phyloP scores from a whole-genome alignment of 306 rosid genomes.

The Malus sylvestris region DNA sequence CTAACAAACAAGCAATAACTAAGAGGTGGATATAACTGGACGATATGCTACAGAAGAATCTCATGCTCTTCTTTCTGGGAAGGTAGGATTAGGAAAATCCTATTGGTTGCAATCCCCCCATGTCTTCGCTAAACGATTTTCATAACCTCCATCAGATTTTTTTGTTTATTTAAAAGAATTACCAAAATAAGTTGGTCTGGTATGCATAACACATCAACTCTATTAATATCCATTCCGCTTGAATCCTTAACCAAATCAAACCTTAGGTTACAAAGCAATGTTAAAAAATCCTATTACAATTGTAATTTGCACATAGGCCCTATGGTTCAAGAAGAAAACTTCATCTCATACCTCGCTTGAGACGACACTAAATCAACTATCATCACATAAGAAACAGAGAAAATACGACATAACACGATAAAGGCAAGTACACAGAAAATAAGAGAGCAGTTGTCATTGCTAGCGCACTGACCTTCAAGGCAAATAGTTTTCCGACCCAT shows the following conservation, averaged over 20 bases:
- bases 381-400: not conserved
- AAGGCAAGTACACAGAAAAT: slow-evolving; percentile 11
- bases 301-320: not conserved
- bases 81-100: too few species aligned
- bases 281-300: not conserved
- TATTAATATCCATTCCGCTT: not conserved
- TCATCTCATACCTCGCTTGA: not conserved
- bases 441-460: not conserved
- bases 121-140: not conserved
- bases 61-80: too few species aligned
- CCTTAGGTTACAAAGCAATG: not conserved
- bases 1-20: not conserved
- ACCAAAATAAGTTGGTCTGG: not conserved
- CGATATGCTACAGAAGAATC: not conserved
- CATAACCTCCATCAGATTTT: not conserved
- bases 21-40: not conserved
- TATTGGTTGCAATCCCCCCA: not conserved
- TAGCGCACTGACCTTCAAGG: slow-evolving; percentile 65
- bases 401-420: not conserved
- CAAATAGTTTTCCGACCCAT: slow-evolving; percentile 83
- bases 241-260: not conserved
- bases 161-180: not conserved
- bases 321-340: not conserved
- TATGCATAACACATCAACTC: too few species aligned
- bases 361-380: not conserved